Base-by-base conservation (phyloP, 2,329 filamentous ascomycete species). In the Clarireedia monteithiana region DNA sequence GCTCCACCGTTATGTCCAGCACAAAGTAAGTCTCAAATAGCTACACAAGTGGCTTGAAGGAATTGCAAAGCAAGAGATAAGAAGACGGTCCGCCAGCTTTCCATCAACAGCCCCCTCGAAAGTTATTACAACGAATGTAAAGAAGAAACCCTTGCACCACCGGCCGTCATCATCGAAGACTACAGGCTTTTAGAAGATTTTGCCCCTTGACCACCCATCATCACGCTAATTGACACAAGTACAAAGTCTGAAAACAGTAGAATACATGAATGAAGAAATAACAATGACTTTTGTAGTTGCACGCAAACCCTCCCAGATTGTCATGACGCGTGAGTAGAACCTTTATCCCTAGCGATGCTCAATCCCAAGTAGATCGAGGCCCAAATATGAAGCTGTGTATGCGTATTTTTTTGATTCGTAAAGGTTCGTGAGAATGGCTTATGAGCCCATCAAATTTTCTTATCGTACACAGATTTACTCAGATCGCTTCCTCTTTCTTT, bases 401-500 rank as follows among this genome's bases (percentile, higher is more conserved):
- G 52, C 57, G 39, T 61, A 58, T 59, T 62, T 55, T 55, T 40
- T 55, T 48, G 55, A 58, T 60, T 68, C 64, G 58, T 68, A 57
- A 66, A 56, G 52, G 59, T 34, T 68, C 67, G 59, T 62, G 51
- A 55, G 52, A 55, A 48, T 39, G 20, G 39, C 56, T 47, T 55
- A 30, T 68, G 50, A 65, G 55, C 58, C 67, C 65, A 59, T 61
- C 40, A 50, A 53, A 47, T 53, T 3, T 34, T 34, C 30, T 34
- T 40, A 23, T 44, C 56, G 51, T 56, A 56, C 48, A 56, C 30
- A 42, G 46, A 23, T 46, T 40, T 66, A 87, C 57, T 85, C 81
- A 42, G 80, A 80, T 69, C 88, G 85, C 82, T 86, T 88, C 73
- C 88, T 85, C 82, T 86, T 88, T 73, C 88, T 85, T 82, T 86